Percentiles rank a stretch among this genome's conserved stretches.
phyloP scores from a whole-genome alignment of 2,329 filamentous ascomycete genomes.

The Mycosphaerelloides madeirae region DNA sequence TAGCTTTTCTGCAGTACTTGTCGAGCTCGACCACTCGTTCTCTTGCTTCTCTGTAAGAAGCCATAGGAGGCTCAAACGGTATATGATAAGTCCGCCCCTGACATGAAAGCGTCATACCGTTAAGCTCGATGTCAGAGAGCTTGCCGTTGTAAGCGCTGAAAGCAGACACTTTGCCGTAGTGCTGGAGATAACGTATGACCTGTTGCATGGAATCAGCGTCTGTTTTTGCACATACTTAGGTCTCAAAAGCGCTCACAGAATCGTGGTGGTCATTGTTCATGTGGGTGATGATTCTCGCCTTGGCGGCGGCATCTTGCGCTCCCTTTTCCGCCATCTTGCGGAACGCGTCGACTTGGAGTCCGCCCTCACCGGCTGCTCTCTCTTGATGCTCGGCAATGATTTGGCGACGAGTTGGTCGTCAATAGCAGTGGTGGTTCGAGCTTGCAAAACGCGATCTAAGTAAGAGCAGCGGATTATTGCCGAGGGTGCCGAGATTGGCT shows the following conservation, averaged over 20 bases:
- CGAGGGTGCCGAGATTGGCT: too few species aligned
- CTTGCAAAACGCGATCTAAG: too few species aligned
- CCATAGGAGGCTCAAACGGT: slow-evolving; percentile 65
- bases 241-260: slow-evolving; percentile 46
- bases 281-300: slow-evolving; percentile 66
- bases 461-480: too few species aligned
- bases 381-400: too few species aligned
- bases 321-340: slow-evolving; percentile 20
- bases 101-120: slow-evolving; percentile 57
- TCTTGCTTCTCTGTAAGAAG: slow-evolving; percentile 62
- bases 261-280: slow-evolving; percentile 81
- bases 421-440: too few species aligned
- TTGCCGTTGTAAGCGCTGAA: slow-evolving; percentile 53
- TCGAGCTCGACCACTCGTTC: slow-evolving; percentile 70
- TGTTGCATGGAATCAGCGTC: slow-evolving; percentile 21
- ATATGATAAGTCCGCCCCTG: slow-evolving; percentile 51
- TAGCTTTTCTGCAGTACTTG: slow-evolving; percentile 51
- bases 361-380: too few species aligned
- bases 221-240: not conserved
- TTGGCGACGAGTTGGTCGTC: too few species aligned
- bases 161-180: slow-evolving; percentile 59
- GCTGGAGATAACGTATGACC: slow-evolving; percentile 70
- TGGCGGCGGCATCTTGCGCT: slow-evolving; percentile 44
- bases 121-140: slow-evolving; percentile 62
- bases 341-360: too few species aligned